phyloP scores from a whole-genome alignment of 345 rosid species.

The Leavenworthia alabamica region DNA sequence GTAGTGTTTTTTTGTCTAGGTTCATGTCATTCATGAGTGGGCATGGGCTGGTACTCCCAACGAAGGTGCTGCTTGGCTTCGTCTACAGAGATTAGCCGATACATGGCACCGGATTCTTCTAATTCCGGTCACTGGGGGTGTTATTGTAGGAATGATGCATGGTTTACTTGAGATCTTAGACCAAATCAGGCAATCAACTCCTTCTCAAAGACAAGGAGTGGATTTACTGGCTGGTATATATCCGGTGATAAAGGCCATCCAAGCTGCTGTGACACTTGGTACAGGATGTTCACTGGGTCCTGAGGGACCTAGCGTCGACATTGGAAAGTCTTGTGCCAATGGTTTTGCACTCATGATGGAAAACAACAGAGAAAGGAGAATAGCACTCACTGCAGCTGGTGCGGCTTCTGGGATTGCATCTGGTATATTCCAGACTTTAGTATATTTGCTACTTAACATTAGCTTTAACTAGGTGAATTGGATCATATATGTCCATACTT shows the following conservation, averaged over 20 bases:
- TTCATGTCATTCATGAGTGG: conserved; percentile 91
- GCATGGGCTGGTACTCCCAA: conserved; percentile 98
- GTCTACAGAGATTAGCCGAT: conserved; percentile 72
- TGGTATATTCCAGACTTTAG: conserved; percentile 39
- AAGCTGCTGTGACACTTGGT: conserved; percentile 91
- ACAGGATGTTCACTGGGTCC: conserved; percentile 98
- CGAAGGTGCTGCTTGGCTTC: conserved; percentile 98
- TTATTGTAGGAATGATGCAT: conserved; percentile 97
- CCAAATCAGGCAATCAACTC: conserved; percentile 70
- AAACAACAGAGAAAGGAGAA: conserved; percentile 90
- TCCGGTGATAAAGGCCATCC: conserved; percentile 83
- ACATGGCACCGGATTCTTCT: conserved; percentile 97
- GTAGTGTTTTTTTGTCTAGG: conserved; percentile 42
- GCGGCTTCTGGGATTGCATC: conserved; percentile 98
- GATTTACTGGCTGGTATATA: conserved; percentile 80
- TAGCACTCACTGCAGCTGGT: conserved; percentile 95
- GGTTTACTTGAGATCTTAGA: conserved; percentile 84
- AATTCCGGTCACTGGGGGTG: conserved; percentile 88
- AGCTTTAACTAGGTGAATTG: background rate
- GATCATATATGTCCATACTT: background rate
- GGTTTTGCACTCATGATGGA: conserved; percentile 94
- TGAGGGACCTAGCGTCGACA: conserved; percentile 97
- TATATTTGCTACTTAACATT: background rate
- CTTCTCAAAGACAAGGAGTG: conserved; percentile 67
- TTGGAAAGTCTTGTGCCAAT: conserved; percentile 92